phyloP scores from a whole-genome alignment of 2,329 filamentous ascomycete genomes.

The Thelonectria blattea region DNA sequence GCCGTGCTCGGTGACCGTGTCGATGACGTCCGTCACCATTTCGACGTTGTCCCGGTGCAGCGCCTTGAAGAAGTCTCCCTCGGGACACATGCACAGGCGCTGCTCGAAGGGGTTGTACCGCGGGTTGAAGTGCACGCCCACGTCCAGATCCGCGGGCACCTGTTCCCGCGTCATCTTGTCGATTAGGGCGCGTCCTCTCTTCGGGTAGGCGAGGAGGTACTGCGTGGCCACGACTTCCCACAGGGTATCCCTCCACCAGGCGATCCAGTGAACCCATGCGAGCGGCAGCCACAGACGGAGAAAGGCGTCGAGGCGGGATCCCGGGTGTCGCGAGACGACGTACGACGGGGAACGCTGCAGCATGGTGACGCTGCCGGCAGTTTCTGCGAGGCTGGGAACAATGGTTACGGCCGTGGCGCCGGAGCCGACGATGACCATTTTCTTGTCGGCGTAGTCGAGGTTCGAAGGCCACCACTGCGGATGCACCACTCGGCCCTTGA shows the following conservation, averaged over 20 bases:
- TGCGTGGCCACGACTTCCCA: slow-evolving; percentile 51
- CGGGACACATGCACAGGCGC: slow-evolving; percentile 70
- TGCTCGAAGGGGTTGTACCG: slow-evolving; percentile 74
- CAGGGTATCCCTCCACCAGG: slow-evolving; percentile 57
- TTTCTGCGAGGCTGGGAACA: slow-evolving; percentile 70
- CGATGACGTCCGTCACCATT: slow-evolving; percentile 60
- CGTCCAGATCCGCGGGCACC: slow-evolving; percentile 60
- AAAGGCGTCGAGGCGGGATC: slow-evolving; percentile 44
- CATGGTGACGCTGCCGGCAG: slow-evolving; percentile 74
- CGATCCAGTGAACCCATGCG: slow-evolving; percentile 52
- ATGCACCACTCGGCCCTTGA: slow-evolving; percentile 69
- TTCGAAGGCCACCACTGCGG: slow-evolving; percentile 80
- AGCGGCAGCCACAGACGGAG: slow-evolving; percentile 54
- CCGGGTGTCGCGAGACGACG: slow-evolving; percentile 60
- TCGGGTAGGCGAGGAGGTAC: slow-evolving; percentile 38
- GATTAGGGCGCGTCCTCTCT: slow-evolving; percentile 42
- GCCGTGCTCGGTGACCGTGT: slow-evolving; percentile 54
- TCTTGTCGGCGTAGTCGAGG: slow-evolving; percentile 69
- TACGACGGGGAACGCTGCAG: slow-evolving; percentile 81
- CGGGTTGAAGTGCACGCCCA: slow-evolving; percentile 69
- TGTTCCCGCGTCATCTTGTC: slow-evolving; percentile 50
- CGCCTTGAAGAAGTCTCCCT: slow-evolving; percentile 62
- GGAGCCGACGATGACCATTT: slow-evolving; percentile 74
- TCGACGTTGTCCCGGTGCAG: slow-evolving; percentile 52
- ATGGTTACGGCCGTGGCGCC: slow-evolving; percentile 83